Base-by-base conservation (phyloP, 1,284 basidiomycete genomes). In the Termitomyces sp. region DNA sequence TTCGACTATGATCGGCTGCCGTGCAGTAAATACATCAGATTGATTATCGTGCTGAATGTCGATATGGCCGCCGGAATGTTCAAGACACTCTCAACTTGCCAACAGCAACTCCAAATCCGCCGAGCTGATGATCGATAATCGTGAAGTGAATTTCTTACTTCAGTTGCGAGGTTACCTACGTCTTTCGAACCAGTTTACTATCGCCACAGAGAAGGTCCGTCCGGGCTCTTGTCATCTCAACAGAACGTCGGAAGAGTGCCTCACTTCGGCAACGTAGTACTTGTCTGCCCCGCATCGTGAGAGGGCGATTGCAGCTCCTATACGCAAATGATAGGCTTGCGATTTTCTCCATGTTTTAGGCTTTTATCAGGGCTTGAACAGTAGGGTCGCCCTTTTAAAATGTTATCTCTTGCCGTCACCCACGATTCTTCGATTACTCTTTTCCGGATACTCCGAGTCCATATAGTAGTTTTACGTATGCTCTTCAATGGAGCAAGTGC, bases 401-500 rank as follows among this genome's bases (percentile, higher is more conserved):
- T 8, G 21, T 36, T n/a, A 12, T 3, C 17, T 10, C 48, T 13
- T 50, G 12, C 15, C 26, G 28, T 40, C 48, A 24, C 13, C 38
- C 6, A 38, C 19, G 13, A 10, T 40, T 30, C 19, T 49, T 21
- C 26, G 26, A 17, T 30, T 48, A 8, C 15, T 38, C 34, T 17
- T 28, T 26, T 12, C n/a, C 19, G 10, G 10, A 31, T 21, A 8
- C 12, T 28, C 6, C 26, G 26, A 6, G 26, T 34, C 19, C 26
- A 38, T 38, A 31, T 17, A 9, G 1, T 38, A 2, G 5, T 6
- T 26, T 1, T 38, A n/a, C n/a, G 7, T 17, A 15, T 51, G 50
- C 50, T 42, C 57, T 50, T 38, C 3, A 21, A 38, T 5, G 50
- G 57, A 58, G 57, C 57, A 55, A 34, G 12, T 58, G 53, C 57